Base-by-base conservation (phyloP, 495 filamentous ascomycete species). In the Aspergillus ellipticus region DNA sequence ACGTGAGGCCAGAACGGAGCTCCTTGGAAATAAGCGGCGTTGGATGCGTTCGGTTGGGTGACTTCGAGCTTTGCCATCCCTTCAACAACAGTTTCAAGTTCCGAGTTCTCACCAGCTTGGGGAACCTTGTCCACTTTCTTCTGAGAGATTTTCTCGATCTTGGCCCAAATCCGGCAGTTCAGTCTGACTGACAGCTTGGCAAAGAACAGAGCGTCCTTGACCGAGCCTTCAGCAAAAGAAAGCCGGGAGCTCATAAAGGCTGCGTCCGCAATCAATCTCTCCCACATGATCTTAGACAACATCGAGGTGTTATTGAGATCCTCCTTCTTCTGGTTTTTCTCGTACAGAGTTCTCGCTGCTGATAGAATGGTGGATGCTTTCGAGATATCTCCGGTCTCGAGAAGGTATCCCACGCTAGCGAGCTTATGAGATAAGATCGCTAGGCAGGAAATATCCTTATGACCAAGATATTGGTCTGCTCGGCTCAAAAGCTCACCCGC, bases 1-100 rank as follows among this genome's bases (percentile, higher is more conserved):
- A 95, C 83, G 6, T 96, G 74, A 17, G 81, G 75, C 94, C 94
- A 98, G 57, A 94, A 92, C 11, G 80, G 79, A 0, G 90, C 83
- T 2, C 88, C 87, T 60, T 76, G 72, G 4, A 66, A 61, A 51
- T 75, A 76, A 35, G 59, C 49, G 5, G 69, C 62, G 2, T 64
- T 53, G 42, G 70, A 59, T 8, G 60, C 52, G 28, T 61, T 52
- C 9, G 57, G 61, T 21, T 70, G 66, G 19, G 71, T 71, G 5
- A 77, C 53, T 42, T 76, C 71, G 49, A 78, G 64, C 26, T 75
- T 74, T 16, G 74, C 73, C n/a, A 77, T 64, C 2, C 71, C 68
- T 13, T 78, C 75, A 15, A 70, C 67, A 22, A 78, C 70, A 33
- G 64, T 63, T 16, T 76, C 73, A 15, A 77, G 61, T 51, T 76